Conservation (phyloP, 2,329 filamentous ascomycete species). For the Alternaria rosae region DNA sequence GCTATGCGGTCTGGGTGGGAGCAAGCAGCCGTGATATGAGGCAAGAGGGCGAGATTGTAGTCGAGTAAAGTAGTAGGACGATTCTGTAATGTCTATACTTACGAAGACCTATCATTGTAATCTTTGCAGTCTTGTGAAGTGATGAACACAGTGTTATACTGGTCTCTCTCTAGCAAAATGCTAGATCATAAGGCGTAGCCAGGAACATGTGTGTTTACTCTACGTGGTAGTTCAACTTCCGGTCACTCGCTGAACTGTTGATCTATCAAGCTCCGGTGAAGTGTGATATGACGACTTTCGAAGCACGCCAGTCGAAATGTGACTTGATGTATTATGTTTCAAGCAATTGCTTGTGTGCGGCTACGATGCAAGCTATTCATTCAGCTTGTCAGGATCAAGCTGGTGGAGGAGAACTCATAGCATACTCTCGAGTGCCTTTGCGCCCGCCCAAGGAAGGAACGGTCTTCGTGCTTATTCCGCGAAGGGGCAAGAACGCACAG, state of each 20-base stretch:
- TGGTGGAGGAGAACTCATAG: not conserved
- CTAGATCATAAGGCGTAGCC: not conserved
- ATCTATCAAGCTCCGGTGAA: not conserved
- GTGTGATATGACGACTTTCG: not conserved
- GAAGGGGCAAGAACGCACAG: not conserved
- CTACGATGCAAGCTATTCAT: not conserved
- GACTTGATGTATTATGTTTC: not conserved
- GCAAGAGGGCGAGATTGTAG: conserved; percentile 25
- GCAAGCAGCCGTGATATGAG: conserved; percentile 47
- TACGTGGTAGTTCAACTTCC: not conserved
- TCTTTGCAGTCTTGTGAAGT: not conserved
- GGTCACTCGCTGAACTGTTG: not conserved
- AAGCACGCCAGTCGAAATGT: not conserved
- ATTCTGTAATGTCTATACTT: not conserved
- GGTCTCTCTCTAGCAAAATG: not conserved
- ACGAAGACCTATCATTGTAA: not conserved
- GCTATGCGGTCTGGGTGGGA: conserved; percentile 43
- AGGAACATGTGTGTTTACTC: not conserved
- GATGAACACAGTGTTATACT: not conserved
- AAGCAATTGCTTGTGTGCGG: not conserved
- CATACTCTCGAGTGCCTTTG: not conserved
- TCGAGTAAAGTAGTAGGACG: not conserved
- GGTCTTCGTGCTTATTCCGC: not conserved
- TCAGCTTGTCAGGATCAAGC: not conserved
- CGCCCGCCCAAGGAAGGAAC: not conserved